A percentile compares a stretch with the other conserved stretches of the same genome.
These are phyloP conservation scores for Umbelopsis isabellina DNA, from an alignment of 192 early-diverging fungal genomes.

Conservation along the genomic window DNA sequence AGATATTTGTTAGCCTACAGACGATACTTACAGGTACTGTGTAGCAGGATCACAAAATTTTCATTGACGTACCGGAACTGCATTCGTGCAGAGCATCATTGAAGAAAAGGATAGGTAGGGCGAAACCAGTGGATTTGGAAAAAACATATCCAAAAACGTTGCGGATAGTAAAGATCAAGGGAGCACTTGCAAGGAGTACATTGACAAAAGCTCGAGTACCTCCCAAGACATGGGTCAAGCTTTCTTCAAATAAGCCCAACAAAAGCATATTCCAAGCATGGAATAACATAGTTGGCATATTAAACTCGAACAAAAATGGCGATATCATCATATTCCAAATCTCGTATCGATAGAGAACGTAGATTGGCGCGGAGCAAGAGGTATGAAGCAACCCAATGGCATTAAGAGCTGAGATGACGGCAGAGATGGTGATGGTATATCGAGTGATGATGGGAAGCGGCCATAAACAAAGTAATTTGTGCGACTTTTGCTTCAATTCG, in stretches of 20 bases:
- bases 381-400: conserved; percentile 16
- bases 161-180: conserved; percentile 35
- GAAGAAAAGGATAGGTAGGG: conserved; percentile 53
- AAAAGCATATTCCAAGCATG: conserved; percentile 52
- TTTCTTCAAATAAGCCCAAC: conserved; percentile 57
- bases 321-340: conserved; percentile 43
- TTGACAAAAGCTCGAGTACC: conserved; percentile 46
- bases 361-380: conserved; percentile 33
- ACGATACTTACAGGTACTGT: neutral
- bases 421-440: conserved; percentile 32
- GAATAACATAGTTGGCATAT: conserved; percentile 30
- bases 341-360: conserved; percentile 32
- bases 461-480: conserved; percentile 40
- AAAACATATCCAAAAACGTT: conserved; percentile 50
- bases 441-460: conserved; percentile 42
- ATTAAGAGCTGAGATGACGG: conserved; percentile 31
- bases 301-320: conserved; percentile 40
- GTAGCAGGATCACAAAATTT: neutral
- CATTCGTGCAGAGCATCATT: conserved; percentile 57
- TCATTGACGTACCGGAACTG: conserved; percentile 51
- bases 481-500: conserved; percentile 36
- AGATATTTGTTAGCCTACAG: neutral
- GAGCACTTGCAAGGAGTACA: conserved; percentile 31
- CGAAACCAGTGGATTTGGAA: conserved; percentile 55
- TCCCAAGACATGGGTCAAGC: conserved; percentile 45